Evolutionary conservation across 192 early-diverging fungal genomes (phyloP).

Genomic region (Spizellomyces sp.): DNA sequence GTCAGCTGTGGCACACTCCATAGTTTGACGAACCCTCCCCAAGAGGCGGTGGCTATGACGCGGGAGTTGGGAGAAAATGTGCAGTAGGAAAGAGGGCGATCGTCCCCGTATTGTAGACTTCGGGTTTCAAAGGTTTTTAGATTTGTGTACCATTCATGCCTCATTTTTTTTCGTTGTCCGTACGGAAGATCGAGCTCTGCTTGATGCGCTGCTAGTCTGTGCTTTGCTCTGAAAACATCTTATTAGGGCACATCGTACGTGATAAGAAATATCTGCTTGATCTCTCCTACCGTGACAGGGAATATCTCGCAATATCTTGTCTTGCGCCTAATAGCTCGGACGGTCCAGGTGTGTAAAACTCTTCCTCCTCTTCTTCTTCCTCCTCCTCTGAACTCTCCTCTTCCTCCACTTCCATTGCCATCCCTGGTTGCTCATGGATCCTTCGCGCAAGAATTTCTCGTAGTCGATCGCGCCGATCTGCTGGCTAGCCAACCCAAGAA

Average conservation of each 20-base stretch:
- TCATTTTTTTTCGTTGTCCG: constrained; percentile 65
- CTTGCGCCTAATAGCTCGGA: constrained; percentile 70
- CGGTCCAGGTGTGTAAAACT: constrained; percentile 71
- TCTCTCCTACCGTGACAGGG: constrained; percentile 60
- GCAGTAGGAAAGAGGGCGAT: constrained; percentile 77
- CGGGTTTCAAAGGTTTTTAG: constrained; percentile 71
- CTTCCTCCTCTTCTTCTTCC: constrained; percentile 63
- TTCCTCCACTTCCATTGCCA: constrained; percentile 50
- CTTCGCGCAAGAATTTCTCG: constrained; percentile 71
- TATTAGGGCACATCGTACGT: background rate
- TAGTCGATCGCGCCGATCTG: constrained; percentile 81
- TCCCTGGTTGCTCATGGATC: constrained; percentile 35
- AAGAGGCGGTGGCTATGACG: constrained; percentile 78
- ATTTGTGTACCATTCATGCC: constrained; percentile 72
- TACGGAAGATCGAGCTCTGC: constrained; percentile 68
- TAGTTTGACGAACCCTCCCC: constrained; percentile 82
- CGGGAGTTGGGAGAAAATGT: constrained; percentile 81
- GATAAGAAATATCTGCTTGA: background rate
- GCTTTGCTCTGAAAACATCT: constrained; percentile 54
- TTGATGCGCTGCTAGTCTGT: constrained; percentile 65
- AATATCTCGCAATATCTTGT: constrained; percentile 69
- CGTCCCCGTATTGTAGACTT: constrained; percentile 87
- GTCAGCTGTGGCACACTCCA: constrained; percentile 83
- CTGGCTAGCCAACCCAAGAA: constrained; percentile 46
- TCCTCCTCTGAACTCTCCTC: constrained; percentile 53